Percentiles rank a stretch among this genome's conserved stretches.
Conservation (phyloP, 1,139 yeast genomes). For the Yarrowia galli region DNA sequence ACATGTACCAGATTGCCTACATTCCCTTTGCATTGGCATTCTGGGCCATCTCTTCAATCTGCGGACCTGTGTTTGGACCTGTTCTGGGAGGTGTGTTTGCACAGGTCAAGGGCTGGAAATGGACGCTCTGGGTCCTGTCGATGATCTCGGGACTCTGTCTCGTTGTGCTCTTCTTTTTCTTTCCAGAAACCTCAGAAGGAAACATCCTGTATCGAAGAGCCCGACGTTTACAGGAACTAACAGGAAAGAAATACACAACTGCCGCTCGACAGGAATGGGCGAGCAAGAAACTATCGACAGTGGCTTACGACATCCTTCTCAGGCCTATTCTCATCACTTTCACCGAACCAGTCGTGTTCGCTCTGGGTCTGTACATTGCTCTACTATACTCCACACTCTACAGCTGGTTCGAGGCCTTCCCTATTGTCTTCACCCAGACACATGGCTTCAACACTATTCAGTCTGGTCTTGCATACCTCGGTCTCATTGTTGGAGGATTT, state of each 20-base stretch:
- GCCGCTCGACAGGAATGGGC: conserved; percentile 45
- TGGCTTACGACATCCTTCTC: conserved; percentile 55
- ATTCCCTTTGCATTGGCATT: conserved; percentile 69
- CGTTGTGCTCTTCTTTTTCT: conserved; percentile 43
- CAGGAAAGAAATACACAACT: conserved; percentile 42
- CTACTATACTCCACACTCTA: conserved; percentile 62
- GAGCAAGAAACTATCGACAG: conserved; percentile 45
- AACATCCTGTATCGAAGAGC: conserved; percentile 44
- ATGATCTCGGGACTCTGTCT: conserved; percentile 68
- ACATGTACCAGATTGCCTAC: conserved; percentile 73
- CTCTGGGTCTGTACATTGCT: conserved; percentile 57
- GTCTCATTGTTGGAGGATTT: conserved; percentile 57
- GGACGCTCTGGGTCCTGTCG: conserved; percentile 79
- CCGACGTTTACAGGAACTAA: conserved; percentile 45
- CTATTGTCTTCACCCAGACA: conserved; percentile 58
- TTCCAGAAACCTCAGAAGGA: conserved; percentile 46
- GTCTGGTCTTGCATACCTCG: conserved; percentile 57
- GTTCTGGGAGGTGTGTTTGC: conserved; percentile 81
- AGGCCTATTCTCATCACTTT: conserved; percentile 54
- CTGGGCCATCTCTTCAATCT: conserved; percentile 77
- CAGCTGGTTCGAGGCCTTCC: conserved; percentile 67
- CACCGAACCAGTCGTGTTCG: conserved; percentile 49
- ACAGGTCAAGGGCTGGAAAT: conserved; percentile 72
- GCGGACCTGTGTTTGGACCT: conserved; percentile 87
- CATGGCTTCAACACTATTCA: conserved; percentile 59